Evolutionary conservation across 129 eudicot species (phyloP).

Genomic region (Arctium lappa): DNA sequence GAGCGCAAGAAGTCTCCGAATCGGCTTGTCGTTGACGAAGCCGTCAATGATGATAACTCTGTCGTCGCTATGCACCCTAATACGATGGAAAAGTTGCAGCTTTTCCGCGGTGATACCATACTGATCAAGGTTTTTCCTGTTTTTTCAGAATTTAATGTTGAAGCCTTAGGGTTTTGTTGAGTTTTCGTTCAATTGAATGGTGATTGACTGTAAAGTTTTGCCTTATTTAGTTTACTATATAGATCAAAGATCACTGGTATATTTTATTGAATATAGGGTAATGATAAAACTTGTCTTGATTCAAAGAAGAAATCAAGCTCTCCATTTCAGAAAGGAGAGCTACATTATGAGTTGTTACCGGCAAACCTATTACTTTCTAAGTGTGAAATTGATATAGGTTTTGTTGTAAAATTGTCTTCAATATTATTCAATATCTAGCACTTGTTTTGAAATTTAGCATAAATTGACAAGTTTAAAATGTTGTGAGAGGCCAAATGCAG

Average conservation of each 20-base stretch:
- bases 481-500: background rate
- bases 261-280: background rate
- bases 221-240: background rate
- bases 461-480: background rate
- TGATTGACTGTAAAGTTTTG: background rate
- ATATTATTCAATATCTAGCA: background rate
- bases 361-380: background rate
- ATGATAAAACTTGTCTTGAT: conserved; percentile 1
- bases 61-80: conserved; percentile 65
- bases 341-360: background rate
- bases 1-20: conserved; percentile 72
- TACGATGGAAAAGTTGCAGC: conserved; percentile 72
- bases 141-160: background rate
- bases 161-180: conserved; percentile 9
- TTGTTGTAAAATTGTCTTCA: background rate
- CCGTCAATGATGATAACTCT: conserved; percentile 69
- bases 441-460: no score
- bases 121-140: conserved; percentile 48
- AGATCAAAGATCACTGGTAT: background rate
- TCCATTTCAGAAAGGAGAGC: background rate
- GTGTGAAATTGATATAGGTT: background rate
- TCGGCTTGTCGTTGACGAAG: conserved; percentile 71
- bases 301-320: background rate
- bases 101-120: conserved; percentile 70
- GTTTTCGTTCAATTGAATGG: background rate